A percentile compares a stretch with the other conserved stretches of the same genome.
Conservation (phyloP, 2,329 filamentous ascomycete genomes). For the Stachybotrys chartarum region DNA sequence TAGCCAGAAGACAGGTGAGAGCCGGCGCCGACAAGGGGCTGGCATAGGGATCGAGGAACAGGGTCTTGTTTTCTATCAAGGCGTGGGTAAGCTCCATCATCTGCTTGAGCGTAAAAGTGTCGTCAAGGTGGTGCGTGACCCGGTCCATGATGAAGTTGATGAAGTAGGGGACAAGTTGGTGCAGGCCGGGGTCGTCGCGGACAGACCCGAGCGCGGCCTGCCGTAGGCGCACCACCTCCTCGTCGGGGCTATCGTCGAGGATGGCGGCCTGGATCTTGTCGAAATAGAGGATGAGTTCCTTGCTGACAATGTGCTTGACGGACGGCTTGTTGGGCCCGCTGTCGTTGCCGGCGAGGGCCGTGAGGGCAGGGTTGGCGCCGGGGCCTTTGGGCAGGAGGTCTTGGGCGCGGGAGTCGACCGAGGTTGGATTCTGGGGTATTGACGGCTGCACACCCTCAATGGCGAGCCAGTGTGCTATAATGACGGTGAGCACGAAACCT, state of each 20-base stretch:
- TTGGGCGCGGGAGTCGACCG: constrained; percentile 72
- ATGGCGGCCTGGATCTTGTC: constrained; percentile 89
- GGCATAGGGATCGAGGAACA: constrained; percentile 62
- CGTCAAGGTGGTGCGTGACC: constrained; percentile 87
- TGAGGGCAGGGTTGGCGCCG: constrained; percentile 74
- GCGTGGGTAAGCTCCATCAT: constrained; percentile 89
- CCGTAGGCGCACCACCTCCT: constrained; percentile 64
- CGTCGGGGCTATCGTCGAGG: constrained; percentile 79
- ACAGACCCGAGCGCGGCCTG: constrained; percentile 81
- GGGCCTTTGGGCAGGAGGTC: constrained; percentile 87
- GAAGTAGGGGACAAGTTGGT: constrained; percentile 95
- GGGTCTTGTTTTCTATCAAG: constrained; percentile 72
- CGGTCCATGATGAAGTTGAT: constrained; percentile 94
- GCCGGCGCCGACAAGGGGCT: constrained; percentile 72
- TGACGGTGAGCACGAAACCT: constrained; percentile 7
- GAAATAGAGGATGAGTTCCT: constrained; percentile 94
- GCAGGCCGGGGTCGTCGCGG: constrained; percentile 81
- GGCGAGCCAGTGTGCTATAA: constrained; percentile 85
- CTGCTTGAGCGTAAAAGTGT: constrained; percentile 79
- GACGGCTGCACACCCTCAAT: constrained; percentile 96
- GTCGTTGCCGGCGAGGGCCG: constrained; percentile 77
- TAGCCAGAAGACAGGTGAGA: constrained; percentile 77
- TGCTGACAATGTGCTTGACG: constrained; percentile 93
- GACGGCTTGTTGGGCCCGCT: constrained; percentile 79
- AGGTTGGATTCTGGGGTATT: constrained; percentile 92